These are phyloP conservation scores for Lenwebbia sp. DNA, from an alignment of 345 rosid genomes.

Conservation along the genomic window DNA sequence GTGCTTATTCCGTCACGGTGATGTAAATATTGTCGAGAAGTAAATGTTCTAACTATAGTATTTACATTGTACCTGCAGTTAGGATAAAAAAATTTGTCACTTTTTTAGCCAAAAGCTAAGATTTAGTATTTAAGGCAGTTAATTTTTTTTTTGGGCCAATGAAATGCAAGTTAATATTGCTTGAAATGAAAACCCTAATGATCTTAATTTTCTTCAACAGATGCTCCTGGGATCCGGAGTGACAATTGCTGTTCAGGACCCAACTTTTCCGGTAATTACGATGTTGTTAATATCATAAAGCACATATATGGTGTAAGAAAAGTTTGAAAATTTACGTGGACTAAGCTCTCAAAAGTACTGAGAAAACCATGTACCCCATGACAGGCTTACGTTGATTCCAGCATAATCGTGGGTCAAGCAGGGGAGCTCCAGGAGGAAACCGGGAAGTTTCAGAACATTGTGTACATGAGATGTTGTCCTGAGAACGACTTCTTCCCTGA, in stretches of 20 bases:
- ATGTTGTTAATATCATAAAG: neutral
- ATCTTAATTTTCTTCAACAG: conserved; percentile 8
- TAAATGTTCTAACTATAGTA: neutral
- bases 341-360: neutral
- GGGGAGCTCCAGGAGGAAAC: conserved; percentile 55
- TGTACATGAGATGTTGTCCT: conserved; percentile 88
- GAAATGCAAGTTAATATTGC: neutral
- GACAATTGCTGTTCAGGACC: conserved; percentile 34
- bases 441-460: conserved; percentile 63
- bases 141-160: neutral
- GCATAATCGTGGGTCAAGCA: conserved; percentile 95
- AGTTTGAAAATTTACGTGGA: neutral
- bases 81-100: neutral
- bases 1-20: neutral
- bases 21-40: neutral
- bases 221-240: conserved; percentile 31
- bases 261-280: conserved; percentile 35
- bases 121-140: neutral
- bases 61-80: neutral
- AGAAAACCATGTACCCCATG: neutral
- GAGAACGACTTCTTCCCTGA: conserved; percentile 95
- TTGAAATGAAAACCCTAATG: neutral
- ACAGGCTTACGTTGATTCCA: conserved; percentile 97
- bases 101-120: neutral
- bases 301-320: neutral